Base-by-base conservation (phyloP, 2,329 filamentous ascomycete genomes). In the Fusarium haematococcum region DNA sequence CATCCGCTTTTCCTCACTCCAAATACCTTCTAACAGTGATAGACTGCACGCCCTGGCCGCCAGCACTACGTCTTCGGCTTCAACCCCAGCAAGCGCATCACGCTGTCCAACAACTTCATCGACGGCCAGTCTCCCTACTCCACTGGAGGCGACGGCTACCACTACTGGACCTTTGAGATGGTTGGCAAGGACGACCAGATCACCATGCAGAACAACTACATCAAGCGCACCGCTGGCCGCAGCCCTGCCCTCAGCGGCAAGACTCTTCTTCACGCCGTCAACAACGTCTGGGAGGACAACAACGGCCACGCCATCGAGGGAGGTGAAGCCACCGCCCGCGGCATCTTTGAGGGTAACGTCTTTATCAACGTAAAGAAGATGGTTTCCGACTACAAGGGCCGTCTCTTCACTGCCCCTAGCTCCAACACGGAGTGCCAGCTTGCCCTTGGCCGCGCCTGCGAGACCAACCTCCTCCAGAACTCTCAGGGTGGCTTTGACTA, bases 91-190 rank as follows among this genome's bases (percentile, higher is more conserved):
- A 85, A 85, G 77, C 86, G 87, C 39, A 86, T 91, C 23, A 89
- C 88, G 16, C 86, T 91, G 77, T 88, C 88, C 74, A 90, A 91
- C 85, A 84, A 78, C 81, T 86, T 89, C 76, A 87, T 91, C 77
- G 85, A 91, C 78, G 90, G 90, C 64, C 75, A 78, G 11, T 85
- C 85, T 23, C 77, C 81, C 11, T 91, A 84, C 81, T 90, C 88
- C 11, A 86, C 89, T 1, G 87, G 85, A 23, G 91, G 90, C 78
- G 84, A 91, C 73, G 85, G 84, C 41, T 85, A 89, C 79, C 88
- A 90, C 81, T 91, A 91, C 84, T 91, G 89, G 88, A 85, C 81
- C 27, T 79, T 90, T 67, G 89, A 89, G 81, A 84, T 91, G 61
- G 85, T 84, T 30, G 89, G 90, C 73, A 89, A 91, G 77, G 77